Evolutionary conservation across 148 eudicot species (phyloP).

Genomic region (Linanthus parryae): DNA sequence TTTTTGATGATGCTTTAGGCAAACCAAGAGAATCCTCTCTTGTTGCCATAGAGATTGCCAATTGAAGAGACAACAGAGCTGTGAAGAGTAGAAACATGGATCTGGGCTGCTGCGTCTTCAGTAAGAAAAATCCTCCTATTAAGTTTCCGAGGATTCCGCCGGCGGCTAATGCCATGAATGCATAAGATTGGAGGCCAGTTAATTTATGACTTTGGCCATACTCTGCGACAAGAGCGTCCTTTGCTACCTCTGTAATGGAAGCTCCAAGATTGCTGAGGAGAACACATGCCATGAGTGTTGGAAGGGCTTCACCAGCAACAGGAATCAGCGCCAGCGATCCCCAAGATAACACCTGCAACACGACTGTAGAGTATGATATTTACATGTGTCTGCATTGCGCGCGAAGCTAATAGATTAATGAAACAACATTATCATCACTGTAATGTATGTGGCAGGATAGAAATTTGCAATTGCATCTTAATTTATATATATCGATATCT

Average conservation of each 20-base stretch:
- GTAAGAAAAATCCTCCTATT: conserved; percentile 59
- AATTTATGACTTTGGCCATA: conserved; percentile 69
- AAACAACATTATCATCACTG: no score
- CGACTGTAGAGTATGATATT: conserved; percentile 32
- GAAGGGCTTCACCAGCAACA: conserved; percentile 49
- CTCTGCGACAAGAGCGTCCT: conserved; percentile 89
- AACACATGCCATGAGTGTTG: conserved; percentile 65
- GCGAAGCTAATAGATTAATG: no score
- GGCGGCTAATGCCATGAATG: conserved; percentile 86
- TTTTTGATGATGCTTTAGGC: conserved; percentile 20
- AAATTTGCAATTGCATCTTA: no score
- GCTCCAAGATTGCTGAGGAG: conserved; percentile 88
- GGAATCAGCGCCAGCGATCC: conserved; percentile 68
- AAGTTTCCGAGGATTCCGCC: conserved; percentile 84
- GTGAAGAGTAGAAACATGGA: conserved; percentile 52
- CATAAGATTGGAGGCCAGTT: conserved; percentile 76
- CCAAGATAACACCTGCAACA: conserved; percentile 90
- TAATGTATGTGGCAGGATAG: no score
- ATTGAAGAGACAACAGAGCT: conserved; percentile 42
- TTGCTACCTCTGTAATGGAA: conserved; percentile 81
- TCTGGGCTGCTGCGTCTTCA: conserved; percentile 46
- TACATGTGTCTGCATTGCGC: conserved; percentile 9
- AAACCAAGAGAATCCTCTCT: conserved; percentile 66
- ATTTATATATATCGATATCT: no score
- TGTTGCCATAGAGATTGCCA: conserved; percentile 33